Base-by-base conservation (phyloP, 441 rosid genomes). In the Gossypium gossypioides region DNA sequence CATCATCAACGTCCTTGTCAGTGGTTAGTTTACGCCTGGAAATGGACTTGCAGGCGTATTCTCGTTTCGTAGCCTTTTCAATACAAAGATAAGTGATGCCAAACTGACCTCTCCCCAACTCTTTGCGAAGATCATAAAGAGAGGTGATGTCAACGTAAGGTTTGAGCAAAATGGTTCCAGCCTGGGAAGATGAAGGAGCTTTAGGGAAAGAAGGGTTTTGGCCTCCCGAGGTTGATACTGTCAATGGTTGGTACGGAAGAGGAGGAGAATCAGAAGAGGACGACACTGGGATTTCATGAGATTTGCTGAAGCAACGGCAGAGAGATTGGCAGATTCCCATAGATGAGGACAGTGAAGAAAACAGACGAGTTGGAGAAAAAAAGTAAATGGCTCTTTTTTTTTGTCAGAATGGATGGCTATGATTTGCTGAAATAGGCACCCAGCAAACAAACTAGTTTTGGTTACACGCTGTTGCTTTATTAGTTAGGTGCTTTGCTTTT, bases 11-110 rank as follows among this genome's bases (percentile, higher is more conserved):
- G 75, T 84, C 89, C 79, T 76, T 84, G 0, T 25, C 42, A 48
- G 57, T 80, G 50, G 22, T 64, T 21, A 89, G 80, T 72, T 83
- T 85, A 22, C 83, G 75, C 80, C 80, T 80, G 3, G 88, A 83
- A 80, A 89, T 88, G 4, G 88, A 87, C 74, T 88, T 88, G 83
- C 89, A 88, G 1, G 91, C 91, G 62, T 78, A 88, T 25, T 81
- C 76, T 13, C 62, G 32, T 10, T 85, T 83, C 24, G 86, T 86
- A 44, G 86, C 73, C 80, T 75, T 84, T 68, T 86, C 88, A 0
- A 82, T 81, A 52, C 91, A 88, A 1, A 73, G 80, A 75, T 79
- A 85, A 1, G 89, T 86, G 68, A 88, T 64, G 15, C 84, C 90
- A 61, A 81, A 85, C 29, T 80, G 84, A 57, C 93, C 93, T 27